These are phyloP conservation scores for Globisporangium mamillatum DNA, from an alignment of 352 stramenopile species.

Conservation along the genomic window DNA sequence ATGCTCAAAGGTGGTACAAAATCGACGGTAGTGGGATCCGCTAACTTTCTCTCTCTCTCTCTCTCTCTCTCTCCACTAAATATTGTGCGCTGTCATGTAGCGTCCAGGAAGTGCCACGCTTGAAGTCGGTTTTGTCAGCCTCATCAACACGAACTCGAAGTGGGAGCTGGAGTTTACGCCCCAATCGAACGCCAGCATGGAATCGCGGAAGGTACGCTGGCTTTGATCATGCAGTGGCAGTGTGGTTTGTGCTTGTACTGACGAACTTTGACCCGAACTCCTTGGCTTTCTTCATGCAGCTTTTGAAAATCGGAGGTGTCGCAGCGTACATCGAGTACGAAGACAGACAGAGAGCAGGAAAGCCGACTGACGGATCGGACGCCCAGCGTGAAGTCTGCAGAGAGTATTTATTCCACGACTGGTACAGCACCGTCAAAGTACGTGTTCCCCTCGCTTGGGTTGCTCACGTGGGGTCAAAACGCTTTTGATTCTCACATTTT, in stretches of 20 bases:
- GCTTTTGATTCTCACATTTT: neutral
- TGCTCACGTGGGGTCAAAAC: neutral
- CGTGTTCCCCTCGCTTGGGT: neutral
- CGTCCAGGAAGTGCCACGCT: slow-evolving; percentile 62
- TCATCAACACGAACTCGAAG: slow-evolving; percentile 75
- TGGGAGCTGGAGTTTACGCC: slow-evolving; percentile 77
- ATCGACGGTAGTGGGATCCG: neutral
- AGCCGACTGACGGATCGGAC: neutral
- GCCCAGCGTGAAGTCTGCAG: slow-evolving; percentile 20
- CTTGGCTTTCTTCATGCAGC: slow-evolving; percentile 22
- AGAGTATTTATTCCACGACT: slow-evolving; percentile 87
- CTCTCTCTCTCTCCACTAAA: neutral
- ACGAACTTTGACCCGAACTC: neutral
- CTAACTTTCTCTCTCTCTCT: neutral
- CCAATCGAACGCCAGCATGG: slow-evolving; percentile 71
- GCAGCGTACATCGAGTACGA: slow-evolving; percentile 74
- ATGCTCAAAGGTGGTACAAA: neutral
- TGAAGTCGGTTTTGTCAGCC: slow-evolving; percentile 54
- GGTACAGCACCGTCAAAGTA: slow-evolving; percentile 78
- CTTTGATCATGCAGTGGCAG: neutral
- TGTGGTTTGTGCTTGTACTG: neutral
- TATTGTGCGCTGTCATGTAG: slow-evolving; percentile 21
- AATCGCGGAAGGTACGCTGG: slow-evolving; percentile 70
- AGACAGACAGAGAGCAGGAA: slow-evolving; percentile 7
- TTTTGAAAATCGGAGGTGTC: slow-evolving; percentile 61